Percentiles rank a stretch among this genome's conserved stretches.
Conservation (phyloP, 495 filamentous ascomycete genomes). For the Xylaria bambusicola region DNA sequence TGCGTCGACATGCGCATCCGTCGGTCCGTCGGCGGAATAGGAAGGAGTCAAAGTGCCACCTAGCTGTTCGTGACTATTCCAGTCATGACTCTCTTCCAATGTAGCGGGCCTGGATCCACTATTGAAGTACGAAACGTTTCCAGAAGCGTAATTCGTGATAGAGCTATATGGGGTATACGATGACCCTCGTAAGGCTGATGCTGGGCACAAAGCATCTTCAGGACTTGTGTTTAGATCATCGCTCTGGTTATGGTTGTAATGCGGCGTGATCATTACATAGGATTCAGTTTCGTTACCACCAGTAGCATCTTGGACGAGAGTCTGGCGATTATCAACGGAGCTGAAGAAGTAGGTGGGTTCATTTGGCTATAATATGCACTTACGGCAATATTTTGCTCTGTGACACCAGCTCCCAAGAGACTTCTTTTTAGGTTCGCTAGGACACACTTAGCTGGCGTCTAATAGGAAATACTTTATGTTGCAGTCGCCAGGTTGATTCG, state of each 20-base stretch:
- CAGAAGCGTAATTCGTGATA: neutral
- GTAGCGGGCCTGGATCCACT: slow-evolving; percentile 10
- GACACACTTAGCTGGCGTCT: slow-evolving; percentile 11
- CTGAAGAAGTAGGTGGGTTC: neutral
- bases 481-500: neutral
- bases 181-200: neutral
- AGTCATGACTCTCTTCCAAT: slow-evolving; percentile 23
- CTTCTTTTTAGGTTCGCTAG: slow-evolving; percentile 63
- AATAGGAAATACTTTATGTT: neutral
- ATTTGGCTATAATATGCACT: slow-evolving; percentile 16
- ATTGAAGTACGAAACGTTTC: slow-evolving; percentile 7
- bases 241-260: slow-evolving; percentile 24
- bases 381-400: slow-evolving; percentile 62
- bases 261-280: slow-evolving; percentile 20
- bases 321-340: slow-evolving; percentile 33
- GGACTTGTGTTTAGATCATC: slow-evolving; percentile 33
- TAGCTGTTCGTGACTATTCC: slow-evolving; percentile 27
- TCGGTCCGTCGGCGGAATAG: slow-evolving; percentile 18
- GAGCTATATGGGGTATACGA: slow-evolving; percentile 3
- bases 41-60: slow-evolving; percentile 24
- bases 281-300: slow-evolving; percentile 15
- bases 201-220: slow-evolving; percentile 15
- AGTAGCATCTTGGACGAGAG: slow-evolving; percentile 54
- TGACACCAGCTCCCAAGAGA: slow-evolving; percentile 64
- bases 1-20: slow-evolving; percentile 2